Conservation (phyloP, 2,329 filamentous ascomycete species). For the Pestalotiopsis sp. region DNA sequence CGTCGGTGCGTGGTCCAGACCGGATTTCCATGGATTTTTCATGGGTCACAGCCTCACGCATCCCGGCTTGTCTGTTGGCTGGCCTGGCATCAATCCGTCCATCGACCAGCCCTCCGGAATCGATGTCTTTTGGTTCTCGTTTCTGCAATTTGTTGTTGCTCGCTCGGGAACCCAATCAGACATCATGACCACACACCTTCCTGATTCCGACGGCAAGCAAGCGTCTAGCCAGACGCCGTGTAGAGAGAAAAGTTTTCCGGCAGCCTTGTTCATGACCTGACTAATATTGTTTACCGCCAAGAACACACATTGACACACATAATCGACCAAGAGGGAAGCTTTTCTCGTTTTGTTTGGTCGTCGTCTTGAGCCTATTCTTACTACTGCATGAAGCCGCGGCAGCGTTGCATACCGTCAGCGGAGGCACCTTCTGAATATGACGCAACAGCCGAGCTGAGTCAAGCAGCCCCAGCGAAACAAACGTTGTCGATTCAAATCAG, state of each 20-base stretch:
- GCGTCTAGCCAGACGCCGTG: neutral
- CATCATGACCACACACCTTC: slow-evolving; percentile 6
- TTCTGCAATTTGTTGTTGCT: neutral
- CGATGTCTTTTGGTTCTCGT: neutral
- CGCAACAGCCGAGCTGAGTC: slow-evolving; percentile 3
- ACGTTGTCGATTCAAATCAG: neutral
- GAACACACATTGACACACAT: neutral
- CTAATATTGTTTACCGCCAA: neutral
- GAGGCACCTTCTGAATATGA: slow-evolving; percentile 3
- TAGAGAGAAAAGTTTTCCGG: neutral
- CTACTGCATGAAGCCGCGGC: neutral
- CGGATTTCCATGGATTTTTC: neutral
- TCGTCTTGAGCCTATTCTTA: neutral
- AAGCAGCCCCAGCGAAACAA: neutral
- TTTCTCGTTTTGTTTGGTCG: neutral
- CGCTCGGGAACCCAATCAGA: neutral
- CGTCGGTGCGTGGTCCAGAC: neutral
- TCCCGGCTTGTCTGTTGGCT: neutral
- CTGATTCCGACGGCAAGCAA: neutral
- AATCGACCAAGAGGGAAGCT: neutral
- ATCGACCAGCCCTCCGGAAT: neutral
- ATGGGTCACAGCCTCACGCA: neutral
- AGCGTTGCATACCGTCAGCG: neutral
- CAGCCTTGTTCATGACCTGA: neutral
- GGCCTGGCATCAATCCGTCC: neutral